phyloP scores from a whole-genome alignment of 441 rosid genomes.

The Omphalea diandra region DNA sequence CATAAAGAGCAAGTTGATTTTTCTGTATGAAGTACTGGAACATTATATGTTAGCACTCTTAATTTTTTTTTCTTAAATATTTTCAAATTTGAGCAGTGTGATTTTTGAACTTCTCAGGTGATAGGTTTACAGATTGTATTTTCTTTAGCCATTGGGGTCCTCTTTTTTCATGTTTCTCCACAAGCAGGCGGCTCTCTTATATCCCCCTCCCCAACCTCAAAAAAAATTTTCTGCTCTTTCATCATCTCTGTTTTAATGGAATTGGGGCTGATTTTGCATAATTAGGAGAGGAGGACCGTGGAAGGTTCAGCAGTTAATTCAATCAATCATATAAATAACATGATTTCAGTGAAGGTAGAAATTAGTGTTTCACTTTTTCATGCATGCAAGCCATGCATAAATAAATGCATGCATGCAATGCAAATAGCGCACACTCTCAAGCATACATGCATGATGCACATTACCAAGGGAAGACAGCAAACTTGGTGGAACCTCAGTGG shows the following conservation, averaged over 20 bases:
- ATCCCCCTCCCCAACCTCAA: no score
- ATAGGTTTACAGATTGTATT: background rate
- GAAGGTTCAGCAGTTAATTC: background rate
- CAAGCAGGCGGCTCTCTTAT: no score
- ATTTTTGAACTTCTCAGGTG: background rate
- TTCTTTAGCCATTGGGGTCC: conserved; percentile 2
- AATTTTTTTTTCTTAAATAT: background rate
- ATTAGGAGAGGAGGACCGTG: background rate
- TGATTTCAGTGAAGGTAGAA: background rate
- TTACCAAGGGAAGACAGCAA: background rate
- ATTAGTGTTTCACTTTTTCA: background rate
- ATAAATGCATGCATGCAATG: background rate
- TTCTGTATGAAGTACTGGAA: background rate
- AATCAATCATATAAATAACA: background rate
- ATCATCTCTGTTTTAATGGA: conserved; percentile 6
- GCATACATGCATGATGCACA: no score
- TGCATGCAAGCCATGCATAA: background rate
- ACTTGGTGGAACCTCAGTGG: background rate
- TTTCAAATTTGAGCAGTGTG: background rate
- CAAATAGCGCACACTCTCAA: background rate
- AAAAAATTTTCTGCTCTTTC: background rate
- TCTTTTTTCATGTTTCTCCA: background rate
- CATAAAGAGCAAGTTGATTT: background rate
- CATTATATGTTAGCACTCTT: background rate
- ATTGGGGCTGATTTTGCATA: background rate